Evolutionary conservation across 805 yeast species (phyloP).

Genomic region (Saturnispora galanensis): DNA sequence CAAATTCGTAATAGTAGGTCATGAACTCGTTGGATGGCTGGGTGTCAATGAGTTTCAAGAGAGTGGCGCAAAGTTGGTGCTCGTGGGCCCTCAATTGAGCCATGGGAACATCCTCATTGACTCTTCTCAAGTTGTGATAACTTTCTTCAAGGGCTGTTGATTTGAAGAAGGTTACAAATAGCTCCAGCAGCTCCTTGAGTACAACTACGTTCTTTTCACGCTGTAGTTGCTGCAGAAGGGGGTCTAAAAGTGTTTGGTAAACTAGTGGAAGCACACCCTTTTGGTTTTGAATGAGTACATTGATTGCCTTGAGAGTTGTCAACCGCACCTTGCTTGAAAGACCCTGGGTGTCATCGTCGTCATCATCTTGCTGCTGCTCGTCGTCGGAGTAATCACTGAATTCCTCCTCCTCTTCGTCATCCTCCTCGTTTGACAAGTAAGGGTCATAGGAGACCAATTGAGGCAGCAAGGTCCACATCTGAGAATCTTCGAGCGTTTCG

Average conservation of each 20-base stretch:
- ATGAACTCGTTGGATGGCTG: conserved; percentile 11
- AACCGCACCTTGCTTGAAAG: conserved; percentile 55
- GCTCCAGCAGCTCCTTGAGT: conserved; percentile 36
- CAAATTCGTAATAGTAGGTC: conserved; percentile 17
- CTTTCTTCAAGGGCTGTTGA: conserved; percentile 23
- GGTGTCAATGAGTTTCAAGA: conserved; percentile 11
- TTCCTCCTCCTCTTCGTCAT: conserved; percentile 25
- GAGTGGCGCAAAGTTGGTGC: conserved; percentile 14
- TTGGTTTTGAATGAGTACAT: conserved; percentile 28
- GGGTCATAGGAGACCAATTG: conserved; percentile 38
- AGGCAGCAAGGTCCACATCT: conserved; percentile 6
- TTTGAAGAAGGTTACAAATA: conserved; percentile 34
- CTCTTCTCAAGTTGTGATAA: conserved; percentile 20
- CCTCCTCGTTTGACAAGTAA: conserved; percentile 28
- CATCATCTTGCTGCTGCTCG: conserved; percentile 32
- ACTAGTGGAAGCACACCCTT: conserved; percentile 30
- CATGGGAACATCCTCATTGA: conserved; percentile 26
- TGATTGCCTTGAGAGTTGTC: conserved; percentile 36
- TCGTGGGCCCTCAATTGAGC: conserved; percentile 10
- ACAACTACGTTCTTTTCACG: conserved; percentile 40
- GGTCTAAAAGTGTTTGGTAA: conserved; percentile 25
- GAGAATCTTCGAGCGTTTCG: neutral
- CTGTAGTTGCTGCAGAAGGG: conserved; percentile 27
- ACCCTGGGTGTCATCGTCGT: conserved; percentile 26
- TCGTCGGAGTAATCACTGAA: conserved; percentile 30